Percentiles rank a stretch among this genome's conserved stretches.
Conservation (phyloP, 179 eudicot species). For the Beta corolliflora region DNA sequence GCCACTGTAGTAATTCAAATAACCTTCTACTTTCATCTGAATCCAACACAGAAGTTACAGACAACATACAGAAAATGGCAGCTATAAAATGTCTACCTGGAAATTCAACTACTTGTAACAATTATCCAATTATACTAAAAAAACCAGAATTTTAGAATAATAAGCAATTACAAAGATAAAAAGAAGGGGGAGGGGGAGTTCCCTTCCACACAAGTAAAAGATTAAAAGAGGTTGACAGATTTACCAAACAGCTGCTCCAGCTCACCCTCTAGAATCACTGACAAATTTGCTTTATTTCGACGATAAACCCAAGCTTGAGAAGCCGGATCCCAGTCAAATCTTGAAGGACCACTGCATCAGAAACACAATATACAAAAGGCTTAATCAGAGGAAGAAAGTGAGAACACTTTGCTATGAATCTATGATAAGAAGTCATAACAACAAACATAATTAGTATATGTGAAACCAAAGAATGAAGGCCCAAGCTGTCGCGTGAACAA, state of each 20-base stretch:
- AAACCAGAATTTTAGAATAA: neutral
- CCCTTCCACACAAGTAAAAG: conserved; percentile 32
- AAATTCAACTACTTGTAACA: neutral
- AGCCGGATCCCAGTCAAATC: conserved; percentile 48
- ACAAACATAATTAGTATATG: neutral
- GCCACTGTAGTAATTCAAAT: neutral
- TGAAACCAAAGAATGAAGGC: too few species aligned
- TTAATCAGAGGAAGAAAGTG: neutral
- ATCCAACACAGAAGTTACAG: neutral
- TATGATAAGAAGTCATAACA: neutral
- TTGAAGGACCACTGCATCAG: conserved; percentile 45
- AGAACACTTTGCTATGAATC: neutral
- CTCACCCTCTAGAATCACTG: conserved; percentile 51
- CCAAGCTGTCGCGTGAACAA: too few species aligned
- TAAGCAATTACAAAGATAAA: neutral
- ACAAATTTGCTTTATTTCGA: conserved; percentile 50
- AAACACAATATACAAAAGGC: neutral
- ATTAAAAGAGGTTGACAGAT: conserved; percentile 59
- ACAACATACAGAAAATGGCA: neutral
- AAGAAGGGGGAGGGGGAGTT: neutral
- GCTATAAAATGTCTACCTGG: neutral
- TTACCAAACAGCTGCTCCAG: conserved; percentile 66
- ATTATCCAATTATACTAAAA: neutral
- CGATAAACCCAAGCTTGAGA: conserved; percentile 36
- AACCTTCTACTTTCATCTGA: neutral